These are phyloP conservation scores for Isabelozyma pseudorhagii DNA, from an alignment of 805 yeast genomes.

Conservation along the genomic window DNA sequence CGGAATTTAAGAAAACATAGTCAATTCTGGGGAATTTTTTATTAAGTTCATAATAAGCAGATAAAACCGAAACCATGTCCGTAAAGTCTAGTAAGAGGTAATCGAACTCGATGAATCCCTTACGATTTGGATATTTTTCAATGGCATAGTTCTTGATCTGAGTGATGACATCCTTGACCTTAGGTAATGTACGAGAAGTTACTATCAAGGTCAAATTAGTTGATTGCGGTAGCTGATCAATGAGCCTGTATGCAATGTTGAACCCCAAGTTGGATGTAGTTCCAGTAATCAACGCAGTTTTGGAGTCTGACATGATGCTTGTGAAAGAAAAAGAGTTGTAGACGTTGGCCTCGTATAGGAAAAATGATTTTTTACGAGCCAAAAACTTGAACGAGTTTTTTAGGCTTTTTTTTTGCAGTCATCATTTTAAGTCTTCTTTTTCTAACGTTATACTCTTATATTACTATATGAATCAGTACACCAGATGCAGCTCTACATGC, in stretches of 20 bases:
- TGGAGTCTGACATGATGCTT: conserved; percentile 9
- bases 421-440: background rate
- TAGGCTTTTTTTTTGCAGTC: background rate
- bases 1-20: conserved; percentile 82
- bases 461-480: background rate
- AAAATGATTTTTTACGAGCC: no score
- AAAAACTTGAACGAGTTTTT: no score
- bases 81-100: conserved; percentile 87
- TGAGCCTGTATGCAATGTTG: conserved; percentile 76
- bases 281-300: conserved; percentile 41
- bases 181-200: conserved; percentile 84
- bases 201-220: conserved; percentile 73
- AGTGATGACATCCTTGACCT: conserved; percentile 72
- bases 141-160: conserved; percentile 45
- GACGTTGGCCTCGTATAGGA: background rate
- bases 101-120: conserved; percentile 74
- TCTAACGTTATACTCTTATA: no score
- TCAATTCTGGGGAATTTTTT: conserved; percentile 67
- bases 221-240: conserved; percentile 54
- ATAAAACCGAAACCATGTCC: conserved; percentile 78
- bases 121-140: conserved; percentile 31
- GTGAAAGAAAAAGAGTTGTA: background rate
- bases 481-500: background rate
- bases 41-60: conserved; percentile 68
- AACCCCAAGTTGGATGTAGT: conserved; percentile 71